Evolutionary conservation across 257 asterid genomes (phyloP).

Genomic region (Nicotiana otophora): DNA sequence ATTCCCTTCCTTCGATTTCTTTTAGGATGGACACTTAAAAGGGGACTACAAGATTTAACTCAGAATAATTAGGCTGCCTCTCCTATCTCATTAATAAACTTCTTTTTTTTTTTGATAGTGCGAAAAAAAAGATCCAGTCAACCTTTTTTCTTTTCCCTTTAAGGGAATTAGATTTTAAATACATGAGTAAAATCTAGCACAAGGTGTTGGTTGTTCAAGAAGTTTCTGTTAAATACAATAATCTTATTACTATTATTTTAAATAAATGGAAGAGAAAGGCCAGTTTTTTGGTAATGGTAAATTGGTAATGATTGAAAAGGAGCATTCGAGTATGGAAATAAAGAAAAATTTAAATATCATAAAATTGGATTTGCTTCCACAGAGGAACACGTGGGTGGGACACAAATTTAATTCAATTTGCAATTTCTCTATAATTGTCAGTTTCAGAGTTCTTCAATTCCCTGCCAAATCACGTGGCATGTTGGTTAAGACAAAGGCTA

Average conservation of each 20-base stretch:
- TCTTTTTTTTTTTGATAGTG: background rate
- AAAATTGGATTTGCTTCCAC: background rate
- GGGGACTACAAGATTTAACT: background rate
- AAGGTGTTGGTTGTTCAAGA: background rate
- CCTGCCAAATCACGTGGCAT: background rate
- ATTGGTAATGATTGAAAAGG: background rate
- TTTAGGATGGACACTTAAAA: background rate
- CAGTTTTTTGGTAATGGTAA: background rate
- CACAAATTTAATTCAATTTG: background rate
- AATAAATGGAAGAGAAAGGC: background rate
- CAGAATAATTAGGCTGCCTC: background rate
- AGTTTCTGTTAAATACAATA: background rate
- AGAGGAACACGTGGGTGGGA: background rate
- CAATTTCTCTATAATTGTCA: background rate
- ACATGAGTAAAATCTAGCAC: background rate
- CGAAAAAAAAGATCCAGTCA: background rate
- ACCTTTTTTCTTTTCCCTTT: background rate
- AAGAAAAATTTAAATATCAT: background rate
- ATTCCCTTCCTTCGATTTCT: too few relatives aligned
- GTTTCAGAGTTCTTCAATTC: background rate
- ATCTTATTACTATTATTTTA: too few relatives aligned
- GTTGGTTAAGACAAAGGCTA: background rate
- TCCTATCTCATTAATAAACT: background rate
- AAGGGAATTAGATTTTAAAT: background rate
- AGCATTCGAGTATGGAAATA: background rate